These are phyloP conservation scores for Thalia dealbata DNA, from an alignment of 176 grass and related monocot genomes.

Conservation along the genomic window DNA sequence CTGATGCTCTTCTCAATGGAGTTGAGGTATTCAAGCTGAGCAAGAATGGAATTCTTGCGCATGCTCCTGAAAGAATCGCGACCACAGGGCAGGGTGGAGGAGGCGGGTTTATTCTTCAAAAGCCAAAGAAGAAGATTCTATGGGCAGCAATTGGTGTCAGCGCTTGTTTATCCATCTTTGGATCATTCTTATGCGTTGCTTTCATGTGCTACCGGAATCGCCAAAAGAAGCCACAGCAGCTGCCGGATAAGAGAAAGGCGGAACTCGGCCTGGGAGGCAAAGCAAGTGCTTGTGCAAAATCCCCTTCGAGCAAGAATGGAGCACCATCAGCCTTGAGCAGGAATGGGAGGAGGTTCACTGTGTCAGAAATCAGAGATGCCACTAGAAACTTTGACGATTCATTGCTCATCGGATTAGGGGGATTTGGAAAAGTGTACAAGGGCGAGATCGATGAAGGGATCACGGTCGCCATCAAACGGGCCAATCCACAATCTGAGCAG, in stretches of 20 bases:
- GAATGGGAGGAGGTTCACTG: slow-evolving; percentile 8
- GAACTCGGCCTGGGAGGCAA: neutral
- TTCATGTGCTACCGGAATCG: neutral
- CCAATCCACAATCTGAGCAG: slow-evolving; percentile 13
- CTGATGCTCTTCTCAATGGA: slow-evolving; percentile 22
- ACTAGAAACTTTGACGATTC: slow-evolving; percentile 10
- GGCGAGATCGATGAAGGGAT: slow-evolving; percentile 8
- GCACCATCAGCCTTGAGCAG: neutral
- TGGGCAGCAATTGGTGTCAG: neutral
- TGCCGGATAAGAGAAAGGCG: neutral
- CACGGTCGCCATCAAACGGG: slow-evolving; percentile 4
- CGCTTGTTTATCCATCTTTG: neutral
- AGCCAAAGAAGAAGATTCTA: slow-evolving; percentile 9
- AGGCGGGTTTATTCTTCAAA: neutral
- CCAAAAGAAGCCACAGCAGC: neutral
- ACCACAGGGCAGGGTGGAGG: neutral
- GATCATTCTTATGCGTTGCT: neutral
- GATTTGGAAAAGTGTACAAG: slow-evolving; percentile 18
- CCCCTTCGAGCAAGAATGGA: neutral
- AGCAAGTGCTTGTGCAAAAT: neutral
- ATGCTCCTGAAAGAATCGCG: slow-evolving; percentile 2
- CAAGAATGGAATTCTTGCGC: slow-evolving; percentile 14
- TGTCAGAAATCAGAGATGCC: slow-evolving; percentile 8
- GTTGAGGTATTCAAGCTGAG: slow-evolving; percentile 24
- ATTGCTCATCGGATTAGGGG: slow-evolving; percentile 9